Base-by-base conservation (phyloP, 257 asterid species). In the Asclepias syriaca region DNA sequence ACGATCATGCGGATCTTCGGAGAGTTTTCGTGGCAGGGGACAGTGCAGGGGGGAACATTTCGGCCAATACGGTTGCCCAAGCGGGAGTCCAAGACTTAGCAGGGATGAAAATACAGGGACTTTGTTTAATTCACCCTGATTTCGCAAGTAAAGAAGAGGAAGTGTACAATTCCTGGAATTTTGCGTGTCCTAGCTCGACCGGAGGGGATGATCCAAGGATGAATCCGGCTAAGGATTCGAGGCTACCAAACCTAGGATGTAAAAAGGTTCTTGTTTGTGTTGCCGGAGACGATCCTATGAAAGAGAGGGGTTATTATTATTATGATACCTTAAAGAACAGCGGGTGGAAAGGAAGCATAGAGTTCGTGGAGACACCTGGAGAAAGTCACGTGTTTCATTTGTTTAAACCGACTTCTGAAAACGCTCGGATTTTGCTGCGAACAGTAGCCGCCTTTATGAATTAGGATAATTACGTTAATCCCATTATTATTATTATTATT, bases 301-400 rank as follows among this genome's bases (percentile, higher is more conserved):
- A 75, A 71, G 82, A 81, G 0, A 72, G 92, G 32, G 89, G 83
- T 8, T 60, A 60, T 73, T 80, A 61, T 50, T 89, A 83, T 74
- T 84, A n/a, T 12, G 91, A 91, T 46, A 81, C 83, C 7, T 68
- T 91, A 85, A 89, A 81, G 87, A 80, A 81, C 72, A 86, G 93
- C 74, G 86, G 16, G 72, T 87, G 96, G 96, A 63, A 71, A 0
- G 97, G 97, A 13, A 80, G 81, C 29, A 83, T 79, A 49, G 96
- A 89, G 79, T 50, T 89, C 1, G 27, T 85, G 77, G 96, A 87
- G 85, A 79, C 80, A 0, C 68, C 80, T 64, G 94, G 89, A 0
- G 97, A 84, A 40, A 90, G 76, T 1, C 96, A 91, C 65, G 87
- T 84, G 69, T 91, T 91, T 64, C 81, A 89, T 78, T 74, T 89